Evolutionary conservation across 2,329 filamentous ascomycete genomes (phyloP), one percentile per base, ranked within the genome.

Genomic region (Cryphonectria naterciae): DNA sequence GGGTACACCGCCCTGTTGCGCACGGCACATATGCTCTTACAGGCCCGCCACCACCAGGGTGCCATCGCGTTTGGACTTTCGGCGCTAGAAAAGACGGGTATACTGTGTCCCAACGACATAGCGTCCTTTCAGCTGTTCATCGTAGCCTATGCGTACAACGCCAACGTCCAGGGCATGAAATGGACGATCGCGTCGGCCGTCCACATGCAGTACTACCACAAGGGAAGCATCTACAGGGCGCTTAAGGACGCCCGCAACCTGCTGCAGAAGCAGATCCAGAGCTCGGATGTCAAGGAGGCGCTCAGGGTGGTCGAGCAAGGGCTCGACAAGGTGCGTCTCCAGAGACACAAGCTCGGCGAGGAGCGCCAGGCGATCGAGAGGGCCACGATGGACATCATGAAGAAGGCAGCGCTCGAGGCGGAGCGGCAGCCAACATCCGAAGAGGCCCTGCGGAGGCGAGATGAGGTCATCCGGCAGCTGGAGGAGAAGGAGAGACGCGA

Each of bases 101-200:
- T 70, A n/a, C 35, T 43, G 19, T 64, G 72, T 37, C 72, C 76
- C 0, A 78, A 78, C 71, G 80, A 78, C 72, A 68, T 76, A n/a
- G 72, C 73, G 35, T 81, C 78, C 72, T 81, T 80, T 70, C 73
- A 72, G 25, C 75, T 80, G 41, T 74, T 81, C 19, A 68, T 80
- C 8, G 25, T 69, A 1, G 74, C 76, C 3, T 78, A 77, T 56
- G 72, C 75, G 2, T 70, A 72, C 66, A 73, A 77, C 8, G 73
- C 75, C n/a, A 76, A 80, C 56, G 70, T 77, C 1, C 70, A 65
- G 6, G 76, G 76, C 32, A 71, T 81, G 28, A 73, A 75, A 5
- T 66, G 73, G 15, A 74, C 74, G 19, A 66, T 78, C 17, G 66
- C 73, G 32, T 72, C 76, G 19, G 68, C 75, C 63, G 62, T 62